Conservation (phyloP, 176 grass and related monocot species). For the Aegilops umbellulata region DNA sequence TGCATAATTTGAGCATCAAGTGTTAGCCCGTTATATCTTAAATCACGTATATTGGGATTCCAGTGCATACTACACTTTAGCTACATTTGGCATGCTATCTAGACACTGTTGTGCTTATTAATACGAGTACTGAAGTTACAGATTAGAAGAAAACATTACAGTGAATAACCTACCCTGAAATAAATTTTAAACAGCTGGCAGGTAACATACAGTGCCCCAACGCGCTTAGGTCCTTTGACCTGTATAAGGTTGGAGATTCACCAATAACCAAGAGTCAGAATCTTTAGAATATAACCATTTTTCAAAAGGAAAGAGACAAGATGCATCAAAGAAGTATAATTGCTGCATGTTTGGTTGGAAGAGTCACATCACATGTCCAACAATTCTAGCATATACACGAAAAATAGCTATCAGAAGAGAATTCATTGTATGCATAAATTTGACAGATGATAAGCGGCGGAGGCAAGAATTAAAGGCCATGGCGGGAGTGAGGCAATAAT, state of each 20-base stretch:
- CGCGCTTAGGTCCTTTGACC: constrained; percentile 95
- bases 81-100: not conserved
- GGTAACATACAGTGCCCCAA: constrained; percentile 91
- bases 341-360: not conserved
- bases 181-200: constrained; percentile 99
- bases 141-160: not conserved
- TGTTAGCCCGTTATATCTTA: not conserved
- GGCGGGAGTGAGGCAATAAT: not conserved
- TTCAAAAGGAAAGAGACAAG: not conserved
- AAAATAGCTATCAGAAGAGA: constrained; percentile 18
- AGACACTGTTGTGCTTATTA: not conserved
- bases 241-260: constrained; percentile 34
- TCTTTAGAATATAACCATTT: constrained; percentile 1
- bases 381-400: not conserved
- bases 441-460: not conserved
- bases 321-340: not conserved
- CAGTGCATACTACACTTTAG: not conserved
- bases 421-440: not conserved
- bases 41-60: not conserved
- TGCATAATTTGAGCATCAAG: constrained; percentile 52
- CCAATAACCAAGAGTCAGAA: not conserved
- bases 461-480: not conserved
- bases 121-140: not conserved
- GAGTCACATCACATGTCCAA: not conserved
- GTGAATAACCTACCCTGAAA: constrained; percentile 65